These are phyloP conservation scores for Avena sativa DNA, from an alignment of 176 grass and related monocot genomes.

Conservation along the genomic window DNA sequence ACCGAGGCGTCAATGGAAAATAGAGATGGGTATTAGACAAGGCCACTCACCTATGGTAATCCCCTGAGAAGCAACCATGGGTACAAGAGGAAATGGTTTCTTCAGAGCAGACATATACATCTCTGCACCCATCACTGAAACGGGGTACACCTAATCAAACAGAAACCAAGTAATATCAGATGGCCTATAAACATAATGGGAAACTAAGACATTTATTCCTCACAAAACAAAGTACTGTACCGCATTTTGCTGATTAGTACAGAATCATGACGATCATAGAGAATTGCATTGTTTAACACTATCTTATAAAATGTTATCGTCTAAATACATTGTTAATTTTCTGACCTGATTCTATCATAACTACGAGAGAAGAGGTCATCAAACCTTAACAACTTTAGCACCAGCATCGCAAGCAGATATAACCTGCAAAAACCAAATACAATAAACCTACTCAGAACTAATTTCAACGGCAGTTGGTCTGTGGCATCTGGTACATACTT, in stretches of 20 bases:
- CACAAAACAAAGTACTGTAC: background rate
- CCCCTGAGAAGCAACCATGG: constrained; percentile 95
- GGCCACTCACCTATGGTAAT: constrained; percentile 58
- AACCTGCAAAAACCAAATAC: constrained; percentile 58
- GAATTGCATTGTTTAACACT: background rate
- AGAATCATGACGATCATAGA: background rate
- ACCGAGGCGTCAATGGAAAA: background rate
- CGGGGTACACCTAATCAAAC: constrained; percentile 75
- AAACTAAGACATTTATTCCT: constrained; percentile 9
- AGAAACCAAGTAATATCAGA: constrained; percentile 7
- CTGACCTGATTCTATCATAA: constrained; percentile 29
- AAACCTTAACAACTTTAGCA: constrained; percentile 80
- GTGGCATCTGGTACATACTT: constrained; percentile 59
- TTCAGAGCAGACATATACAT: constrained; percentile 82
- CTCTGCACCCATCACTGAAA: constrained; percentile 80
- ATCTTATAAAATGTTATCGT: background rate
- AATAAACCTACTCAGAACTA: constrained; percentile 27
- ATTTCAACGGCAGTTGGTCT: constrained; percentile 8
- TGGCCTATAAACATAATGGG: background rate
- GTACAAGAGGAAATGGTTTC: constrained; percentile 84
- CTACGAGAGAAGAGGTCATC: constrained; percentile 6
- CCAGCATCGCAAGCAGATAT: constrained; percentile 74
- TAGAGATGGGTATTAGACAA: background rate
- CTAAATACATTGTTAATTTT: constrained; percentile 33
- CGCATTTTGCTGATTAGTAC: background rate